These are phyloP conservation scores for Pyrenophora teres DNA, from an alignment of 2,329 filamentous ascomycete genomes.

Conservation along the genomic window DNA sequence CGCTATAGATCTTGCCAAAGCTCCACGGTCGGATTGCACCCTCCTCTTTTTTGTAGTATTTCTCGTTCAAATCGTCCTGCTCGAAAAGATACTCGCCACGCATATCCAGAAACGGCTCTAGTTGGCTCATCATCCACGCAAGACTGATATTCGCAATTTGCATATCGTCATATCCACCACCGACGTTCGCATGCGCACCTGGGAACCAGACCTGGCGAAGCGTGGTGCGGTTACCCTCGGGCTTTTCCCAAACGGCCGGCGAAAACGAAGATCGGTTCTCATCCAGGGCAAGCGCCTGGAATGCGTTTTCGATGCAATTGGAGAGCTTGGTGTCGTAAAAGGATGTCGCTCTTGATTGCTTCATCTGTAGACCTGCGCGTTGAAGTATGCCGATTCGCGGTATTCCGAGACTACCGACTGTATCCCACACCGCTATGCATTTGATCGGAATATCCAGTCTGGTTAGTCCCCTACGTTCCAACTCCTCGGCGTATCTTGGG, in stretches of 20 bases:
- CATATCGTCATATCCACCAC: slow-evolving; percentile 53
- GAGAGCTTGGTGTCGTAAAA: slow-evolving; percentile 56
- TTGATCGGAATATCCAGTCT: slow-evolving; percentile 48
- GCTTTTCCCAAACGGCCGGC: slow-evolving; percentile 59
- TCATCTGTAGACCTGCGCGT: slow-evolving; percentile 42
- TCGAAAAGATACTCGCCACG: slow-evolving; percentile 54
- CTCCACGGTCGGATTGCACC: slow-evolving; percentile 54
- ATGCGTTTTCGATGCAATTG: slow-evolving; percentile 57
- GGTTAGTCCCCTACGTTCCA: slow-evolving; percentile 44
- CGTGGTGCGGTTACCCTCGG: slow-evolving; percentile 50
- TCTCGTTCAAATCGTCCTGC: slow-evolving; percentile 52
- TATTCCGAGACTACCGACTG: slow-evolving; percentile 53
- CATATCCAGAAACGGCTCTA: slow-evolving; percentile 55
- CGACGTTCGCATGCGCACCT: slow-evolving; percentile 58
- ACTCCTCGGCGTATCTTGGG: slow-evolving; percentile 51
- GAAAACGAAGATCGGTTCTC: slow-evolving; percentile 57
- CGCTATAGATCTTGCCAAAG: slow-evolving; percentile 53
- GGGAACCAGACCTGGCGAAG: slow-evolving; percentile 63
- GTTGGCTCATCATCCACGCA: slow-evolving; percentile 63
- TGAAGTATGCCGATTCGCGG: slow-evolving; percentile 52
- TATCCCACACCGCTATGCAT: slow-evolving; percentile 57
- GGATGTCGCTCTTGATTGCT: slow-evolving; percentile 45
- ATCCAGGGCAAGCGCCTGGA: slow-evolving; percentile 61
- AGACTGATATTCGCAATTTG: slow-evolving; percentile 58
- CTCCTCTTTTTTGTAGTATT: slow-evolving; percentile 51